A percentile compares a stretch with the other conserved stretches of the same genome.
Evolutionary conservation across 371 early-diverging fungal genomes (phyloP).

Genomic region (Umbelopsis sp.): DNA sequence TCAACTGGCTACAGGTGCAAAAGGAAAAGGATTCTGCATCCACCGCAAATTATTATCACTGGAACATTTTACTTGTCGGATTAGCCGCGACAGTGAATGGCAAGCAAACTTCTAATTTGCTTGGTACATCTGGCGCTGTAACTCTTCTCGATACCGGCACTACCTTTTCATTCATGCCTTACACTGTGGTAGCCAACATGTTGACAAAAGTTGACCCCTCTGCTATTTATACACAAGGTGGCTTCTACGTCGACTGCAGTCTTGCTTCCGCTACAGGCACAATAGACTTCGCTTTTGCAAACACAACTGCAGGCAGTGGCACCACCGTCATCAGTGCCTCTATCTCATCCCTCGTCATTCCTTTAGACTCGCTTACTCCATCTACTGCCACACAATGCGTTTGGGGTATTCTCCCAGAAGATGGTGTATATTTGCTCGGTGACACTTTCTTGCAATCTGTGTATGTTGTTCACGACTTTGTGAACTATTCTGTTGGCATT

Average conservation of each 20-base stretch:
- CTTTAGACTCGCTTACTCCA: slow-evolving; percentile 31
- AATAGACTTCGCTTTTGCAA: slow-evolving; percentile 24
- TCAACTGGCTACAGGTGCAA: slow-evolving; percentile 42
- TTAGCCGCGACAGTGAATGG: slow-evolving; percentile 4
- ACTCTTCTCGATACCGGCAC: slow-evolving; percentile 10
- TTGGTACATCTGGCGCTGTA: background rate
- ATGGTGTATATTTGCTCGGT: slow-evolving; percentile 14
- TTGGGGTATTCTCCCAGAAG: slow-evolving; percentile 13
- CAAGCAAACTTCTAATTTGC: background rate
- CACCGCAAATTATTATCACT: slow-evolving; percentile 29
- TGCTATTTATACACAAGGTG: slow-evolving; percentile 23
- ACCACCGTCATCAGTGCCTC: slow-evolving; percentile 31
- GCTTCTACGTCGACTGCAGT: slow-evolving; percentile 31
- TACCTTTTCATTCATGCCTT: slow-evolving; percentile 3
- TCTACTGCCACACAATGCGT: slow-evolving; percentile 31
- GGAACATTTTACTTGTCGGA: slow-evolving; percentile 38
- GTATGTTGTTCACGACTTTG: slow-evolving; percentile 21
- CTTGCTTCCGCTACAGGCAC: slow-evolving; percentile 22
- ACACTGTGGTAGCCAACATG: background rate
- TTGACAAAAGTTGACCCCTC: background rate
- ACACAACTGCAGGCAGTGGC: background rate
- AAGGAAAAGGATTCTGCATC: slow-evolving; percentile 19
- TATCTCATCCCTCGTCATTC: slow-evolving; percentile 40
- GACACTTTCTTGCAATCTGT: slow-evolving; percentile 12
- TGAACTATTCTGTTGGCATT: slow-evolving; percentile 36